Evolutionary conservation across 2,329 filamentous ascomycete genomes (phyloP), one percentile per base, ranked within the genome.

Genomic region (Bipolaris bicolor): DNA sequence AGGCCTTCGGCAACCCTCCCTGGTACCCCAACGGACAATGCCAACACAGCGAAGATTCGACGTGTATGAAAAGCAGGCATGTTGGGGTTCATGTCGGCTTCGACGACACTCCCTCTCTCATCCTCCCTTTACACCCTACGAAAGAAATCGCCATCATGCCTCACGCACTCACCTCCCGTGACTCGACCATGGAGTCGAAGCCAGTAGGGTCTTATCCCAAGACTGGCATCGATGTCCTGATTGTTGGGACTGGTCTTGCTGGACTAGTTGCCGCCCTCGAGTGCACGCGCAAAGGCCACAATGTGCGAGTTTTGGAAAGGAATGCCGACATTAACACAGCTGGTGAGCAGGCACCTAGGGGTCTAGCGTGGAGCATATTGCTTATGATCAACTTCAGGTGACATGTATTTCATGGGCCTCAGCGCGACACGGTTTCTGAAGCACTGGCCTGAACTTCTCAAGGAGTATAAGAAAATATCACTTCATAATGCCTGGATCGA

Each of bases 351-450:
- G 40, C 6, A 26, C 37, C 9, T 55, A 29, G 5, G 34, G 45
- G 26, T 29, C 36, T 22, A 43, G 24, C n/a, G 13, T 26, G 18
- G 24, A 18, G 33, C n/a, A 11, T 22, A 45, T 22, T 55, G 43
- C 58, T 64, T n/a, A 64, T 47, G 15, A 26, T 15, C 39, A 36
- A 15, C 29, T n/a, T 16, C 51, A 82, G 83, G 83, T 51, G 84
- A 86, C 70, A 85, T 85, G 81, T 85, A 84, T 73, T 85, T 85
- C 68, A 85, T 86, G 80, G 82, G 83, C 9, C 77, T 85, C 20
- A 83, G 81, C 45, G 83, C 83, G 20, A 85, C 81, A 43, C 78
- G 77, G 36, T 84, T 84, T 72, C 79, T 85, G 68, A 82, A 81
- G 68, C 81, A 84, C 58, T 84, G 82, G 82, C 82, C 82, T 9